Evolutionary conservation across 2,329 filamentous ascomycete genomes (phyloP), one percentile per base, ranked within the genome.

Genomic region (Fusarium concolor): DNA sequence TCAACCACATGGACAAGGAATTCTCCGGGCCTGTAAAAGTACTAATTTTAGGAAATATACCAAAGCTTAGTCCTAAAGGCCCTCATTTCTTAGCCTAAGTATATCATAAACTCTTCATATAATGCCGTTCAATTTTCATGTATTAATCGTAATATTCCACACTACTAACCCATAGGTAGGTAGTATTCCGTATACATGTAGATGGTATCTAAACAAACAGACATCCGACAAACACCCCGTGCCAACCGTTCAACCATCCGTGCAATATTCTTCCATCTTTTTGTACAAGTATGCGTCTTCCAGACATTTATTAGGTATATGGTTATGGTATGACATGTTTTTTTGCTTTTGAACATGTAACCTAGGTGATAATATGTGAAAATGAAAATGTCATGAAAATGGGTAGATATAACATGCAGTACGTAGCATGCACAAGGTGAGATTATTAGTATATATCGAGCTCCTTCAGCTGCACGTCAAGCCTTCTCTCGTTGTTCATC

Each of bases 361-460:
- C 39, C 24, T 33, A 33, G 12, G 52, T n/a, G 33, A 35, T 60
- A 55, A 53, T 52, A 28, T 62, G 31, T 39, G 22, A 50, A 29
- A 52, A 51, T 43, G 38, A 42, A 39, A 37, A 18, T 61, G 41
- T n/a, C 35, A 47, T 52, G 18, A 42, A 35, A 37, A 50, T 62
- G 22, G 18, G 12, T 28, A 42, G 20, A 38, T 42, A 22, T 41
- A 42, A 54, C 42, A 52, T 56, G 39, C 37, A 45, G 29, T 14
- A n/a, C 28, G 14, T 33, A n/a, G 31, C 37, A 41, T 22, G 33
- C 37, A 37, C n/a, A 35, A n/a, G 47, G 33, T 24, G 22, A 52
- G 35, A 26, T 22, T 50, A 46, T 51, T 65, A 80, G 56, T 78
- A 78, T n/a, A 80, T 70, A 47, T 80, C 78, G 46, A 80, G 58